Conservation (phyloP, 257 asterid genomes). For the Solanum tarijense region DNA sequence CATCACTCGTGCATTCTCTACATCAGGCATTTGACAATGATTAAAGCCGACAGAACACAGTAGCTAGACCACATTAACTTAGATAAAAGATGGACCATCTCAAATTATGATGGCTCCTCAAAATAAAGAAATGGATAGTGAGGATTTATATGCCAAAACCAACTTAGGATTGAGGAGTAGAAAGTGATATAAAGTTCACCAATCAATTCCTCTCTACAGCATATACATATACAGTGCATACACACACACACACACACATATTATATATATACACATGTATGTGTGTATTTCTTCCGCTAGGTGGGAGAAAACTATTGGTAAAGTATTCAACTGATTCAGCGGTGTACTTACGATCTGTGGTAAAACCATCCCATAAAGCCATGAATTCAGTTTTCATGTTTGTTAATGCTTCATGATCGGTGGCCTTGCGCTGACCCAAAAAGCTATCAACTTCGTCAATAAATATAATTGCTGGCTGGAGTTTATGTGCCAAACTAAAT, state of each 20-base stretch:
- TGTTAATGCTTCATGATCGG: constrained; percentile 77
- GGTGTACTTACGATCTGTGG: constrained; percentile 70
- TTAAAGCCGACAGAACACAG: not conserved
- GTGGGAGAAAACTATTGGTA: not conserved
- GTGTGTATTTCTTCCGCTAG: not conserved
- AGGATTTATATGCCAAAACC: not conserved
- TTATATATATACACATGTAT: not conserved
- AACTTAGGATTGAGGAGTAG: not conserved
- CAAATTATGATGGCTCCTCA: not conserved
- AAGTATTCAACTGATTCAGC: not conserved
- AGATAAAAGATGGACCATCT: not conserved
- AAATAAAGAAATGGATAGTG: not conserved
- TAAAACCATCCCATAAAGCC: constrained; percentile 99
- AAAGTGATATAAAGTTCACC: not conserved
- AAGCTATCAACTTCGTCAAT: constrained; percentile 97
- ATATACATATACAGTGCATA: not conserved
- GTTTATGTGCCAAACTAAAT: constrained; percentile 86
- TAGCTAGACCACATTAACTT: not conserved
- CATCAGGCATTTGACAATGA: constrained; percentile 5
- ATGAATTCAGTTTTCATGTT: constrained; percentile 97
- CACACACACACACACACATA: not conserved
- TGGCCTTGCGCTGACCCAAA: constrained; percentile 81
- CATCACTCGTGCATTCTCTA: constrained; percentile 85
- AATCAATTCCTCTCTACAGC: not conserved
- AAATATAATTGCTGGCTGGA: constrained; percentile 95